Conservation (phyloP, 202 grass and related monocot genomes). For the Brachypodium distachyon region DNA sequence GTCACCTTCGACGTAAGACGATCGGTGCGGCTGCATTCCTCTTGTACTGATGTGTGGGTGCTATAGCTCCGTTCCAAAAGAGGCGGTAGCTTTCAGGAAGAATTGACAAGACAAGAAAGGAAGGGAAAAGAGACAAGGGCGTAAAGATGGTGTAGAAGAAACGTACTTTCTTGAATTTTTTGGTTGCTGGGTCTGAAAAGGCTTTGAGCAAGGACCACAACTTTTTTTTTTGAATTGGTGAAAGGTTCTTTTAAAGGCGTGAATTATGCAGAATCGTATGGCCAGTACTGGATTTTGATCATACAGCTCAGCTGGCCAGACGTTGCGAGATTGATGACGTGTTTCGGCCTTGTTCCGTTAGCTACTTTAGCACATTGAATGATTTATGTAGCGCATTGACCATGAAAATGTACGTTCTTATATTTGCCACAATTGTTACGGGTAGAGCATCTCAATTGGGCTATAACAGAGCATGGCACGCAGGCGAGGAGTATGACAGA, state of each 20-base stretch:
- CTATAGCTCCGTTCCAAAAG: background rate
- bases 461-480: too few relatives aligned
- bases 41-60: background rate
- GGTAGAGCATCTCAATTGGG: too few relatives aligned
- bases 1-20: background rate
- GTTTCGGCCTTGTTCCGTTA: too few relatives aligned
- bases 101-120: background rate
- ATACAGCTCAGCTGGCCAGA: background rate
- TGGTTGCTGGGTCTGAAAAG: too few relatives aligned
- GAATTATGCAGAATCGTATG: background rate
- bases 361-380: too few relatives aligned
- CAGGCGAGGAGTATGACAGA: too few relatives aligned
- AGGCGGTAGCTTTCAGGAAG: background rate
- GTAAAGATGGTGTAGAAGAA: background rate
- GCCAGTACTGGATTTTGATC: background rate
- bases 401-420: too few relatives aligned
- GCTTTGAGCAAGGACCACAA: background rate
- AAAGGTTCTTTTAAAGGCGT: background rate
- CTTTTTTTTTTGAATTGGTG: background rate
- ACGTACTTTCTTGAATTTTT: constrained; percentile 6
- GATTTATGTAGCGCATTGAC: too few relatives aligned
- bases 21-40: background rate
- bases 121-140: background rate
- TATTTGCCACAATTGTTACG: too few relatives aligned
- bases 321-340: background rate